Evolutionary conservation across 1,284 basidiomycete species (phyloP).

Genomic region (Violaceomyces palustris): DNA sequence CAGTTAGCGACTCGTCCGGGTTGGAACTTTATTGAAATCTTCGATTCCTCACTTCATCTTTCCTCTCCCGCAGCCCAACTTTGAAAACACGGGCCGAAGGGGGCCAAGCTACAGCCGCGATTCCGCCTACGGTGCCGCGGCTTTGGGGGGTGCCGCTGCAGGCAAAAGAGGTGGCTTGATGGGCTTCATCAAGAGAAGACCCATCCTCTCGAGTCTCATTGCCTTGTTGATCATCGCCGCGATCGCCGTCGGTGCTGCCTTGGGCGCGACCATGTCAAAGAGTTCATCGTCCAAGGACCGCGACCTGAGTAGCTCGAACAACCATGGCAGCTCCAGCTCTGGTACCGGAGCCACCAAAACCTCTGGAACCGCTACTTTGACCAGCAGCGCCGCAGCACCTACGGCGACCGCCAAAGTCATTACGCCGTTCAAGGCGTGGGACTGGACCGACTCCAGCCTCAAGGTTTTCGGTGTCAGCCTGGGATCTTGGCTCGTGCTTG

Average conservation of each 20-base stretch:
- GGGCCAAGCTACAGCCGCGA: slow-evolving; percentile 26
- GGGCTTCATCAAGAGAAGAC: slow-evolving; percentile 18
- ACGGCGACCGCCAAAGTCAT: slow-evolving; percentile 13
- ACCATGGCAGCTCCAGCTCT: not conserved
- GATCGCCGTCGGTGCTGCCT: slow-evolving; percentile 21
- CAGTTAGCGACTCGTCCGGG: too few species aligned
- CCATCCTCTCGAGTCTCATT: slow-evolving; percentile 17
- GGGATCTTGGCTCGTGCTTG: slow-evolving; percentile 49
- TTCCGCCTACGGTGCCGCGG: slow-evolving; percentile 10
- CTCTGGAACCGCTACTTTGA: slow-evolving; percentile 2
- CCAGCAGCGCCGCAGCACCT: slow-evolving; percentile 3
- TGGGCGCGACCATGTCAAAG: slow-evolving; percentile 9
- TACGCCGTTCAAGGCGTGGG: slow-evolving; percentile 39
- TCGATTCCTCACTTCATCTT: too few species aligned
- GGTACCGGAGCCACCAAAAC: not conserved
- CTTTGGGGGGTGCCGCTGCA: slow-evolving; percentile 5
- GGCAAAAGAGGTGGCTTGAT: slow-evolving; percentile 3
- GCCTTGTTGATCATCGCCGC: slow-evolving; percentile 16
- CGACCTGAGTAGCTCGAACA: slow-evolving; percentile 1
- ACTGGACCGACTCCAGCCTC: slow-evolving; percentile 43
- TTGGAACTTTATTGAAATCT: too few species aligned
- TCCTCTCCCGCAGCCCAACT: too few species aligned
- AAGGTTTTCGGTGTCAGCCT: slow-evolving; percentile 49
- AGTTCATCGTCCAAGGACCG: slow-evolving; percentile 22
- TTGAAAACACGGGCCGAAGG: slow-evolving; percentile 4